Percentiles rank a stretch among this genome's conserved stretches.
Evolutionary conservation across 1,284 basidiomycete genomes (phyloP).

Genomic region (Spongispora temasekensis): DNA sequence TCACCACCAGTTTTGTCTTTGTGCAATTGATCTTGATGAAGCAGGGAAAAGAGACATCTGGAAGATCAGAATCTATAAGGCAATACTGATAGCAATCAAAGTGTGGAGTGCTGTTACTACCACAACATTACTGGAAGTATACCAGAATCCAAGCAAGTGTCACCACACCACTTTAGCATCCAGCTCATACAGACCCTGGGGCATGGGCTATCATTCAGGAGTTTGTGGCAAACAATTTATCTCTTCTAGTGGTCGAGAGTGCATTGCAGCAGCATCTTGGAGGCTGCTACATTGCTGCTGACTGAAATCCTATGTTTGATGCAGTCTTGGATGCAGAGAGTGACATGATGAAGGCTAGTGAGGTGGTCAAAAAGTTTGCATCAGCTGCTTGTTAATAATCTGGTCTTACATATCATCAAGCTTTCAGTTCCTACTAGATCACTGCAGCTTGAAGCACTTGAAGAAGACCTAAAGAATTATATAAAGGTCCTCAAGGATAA

Average conservation of each 20-base stretch:
- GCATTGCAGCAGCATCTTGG: background rate
- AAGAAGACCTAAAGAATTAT: no score
- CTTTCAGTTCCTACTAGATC: background rate
- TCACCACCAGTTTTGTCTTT: slow-evolving; percentile 13
- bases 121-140: no score
- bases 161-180: slow-evolving; percentile 13
- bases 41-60: no score
- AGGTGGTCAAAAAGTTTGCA: background rate
- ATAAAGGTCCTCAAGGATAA: no score
- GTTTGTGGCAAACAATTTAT: background rate
- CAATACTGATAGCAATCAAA: no score
- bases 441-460: background rate
- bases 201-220: background rate
- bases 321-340: background rate
- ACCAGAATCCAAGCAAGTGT: no score
- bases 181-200: no score
- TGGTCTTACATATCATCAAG: background rate
- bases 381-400: background rate
- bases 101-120: no score
- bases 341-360: no score
- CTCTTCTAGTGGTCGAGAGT: background rate
- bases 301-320: background rate
- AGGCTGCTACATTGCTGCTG: background rate
- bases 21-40: slow-evolving; percentile 31
- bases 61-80: slow-evolving; percentile 27